A percentile compares a stretch with the other conserved stretches of the same genome.
Evolutionary conservation across 2,329 filamentous ascomycete species (phyloP).

Genomic region (Botrytis sinoallii): DNA sequence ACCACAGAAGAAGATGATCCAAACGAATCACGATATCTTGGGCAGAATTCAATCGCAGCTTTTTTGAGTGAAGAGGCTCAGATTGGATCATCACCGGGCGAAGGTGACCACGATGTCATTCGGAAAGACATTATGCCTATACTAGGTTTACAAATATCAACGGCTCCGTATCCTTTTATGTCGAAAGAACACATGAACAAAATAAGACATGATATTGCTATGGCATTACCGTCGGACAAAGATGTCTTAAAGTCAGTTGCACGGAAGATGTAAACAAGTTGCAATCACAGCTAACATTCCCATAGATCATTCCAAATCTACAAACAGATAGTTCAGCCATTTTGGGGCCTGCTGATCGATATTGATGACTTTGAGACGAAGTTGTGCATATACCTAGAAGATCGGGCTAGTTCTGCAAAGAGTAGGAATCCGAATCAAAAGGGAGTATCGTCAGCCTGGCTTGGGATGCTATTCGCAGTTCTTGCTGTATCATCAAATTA

Average conservation of each 20-base stretch:
- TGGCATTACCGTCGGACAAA: slow-evolving; percentile 60
- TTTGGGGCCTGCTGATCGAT: slow-evolving; percentile 66
- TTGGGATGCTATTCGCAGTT: slow-evolving; percentile 63
- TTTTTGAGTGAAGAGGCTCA: slow-evolving; percentile 57
- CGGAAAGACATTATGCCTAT: slow-evolving; percentile 65
- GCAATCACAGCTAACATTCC: slow-evolving; percentile 3
- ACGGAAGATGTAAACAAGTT: background rate
- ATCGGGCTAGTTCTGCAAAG: slow-evolving; percentile 49
- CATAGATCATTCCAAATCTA: slow-evolving; percentile 61
- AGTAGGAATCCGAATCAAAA: slow-evolving; percentile 31
- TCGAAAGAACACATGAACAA: slow-evolving; percentile 59
- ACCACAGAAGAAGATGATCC: slow-evolving; percentile 50
- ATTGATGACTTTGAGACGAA: slow-evolving; percentile 63
- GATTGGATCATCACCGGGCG: slow-evolving; percentile 48
- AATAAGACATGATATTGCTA: slow-evolving; percentile 58
- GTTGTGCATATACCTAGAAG: slow-evolving; percentile 63
- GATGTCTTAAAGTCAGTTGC: slow-evolving; percentile 62
- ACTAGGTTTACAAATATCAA: slow-evolving; percentile 60
- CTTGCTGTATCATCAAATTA: slow-evolving; percentile 65
- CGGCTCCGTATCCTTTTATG: slow-evolving; percentile 64
- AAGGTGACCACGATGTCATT: slow-evolving; percentile 48
- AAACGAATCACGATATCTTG: slow-evolving; percentile 58
- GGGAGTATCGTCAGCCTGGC: slow-evolving; percentile 59
- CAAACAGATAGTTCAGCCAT: slow-evolving; percentile 64
- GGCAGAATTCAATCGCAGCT: slow-evolving; percentile 67